Base-by-base conservation (phyloP, 1,284 basidiomycete species). In the Takashimella tepidaria region DNA sequence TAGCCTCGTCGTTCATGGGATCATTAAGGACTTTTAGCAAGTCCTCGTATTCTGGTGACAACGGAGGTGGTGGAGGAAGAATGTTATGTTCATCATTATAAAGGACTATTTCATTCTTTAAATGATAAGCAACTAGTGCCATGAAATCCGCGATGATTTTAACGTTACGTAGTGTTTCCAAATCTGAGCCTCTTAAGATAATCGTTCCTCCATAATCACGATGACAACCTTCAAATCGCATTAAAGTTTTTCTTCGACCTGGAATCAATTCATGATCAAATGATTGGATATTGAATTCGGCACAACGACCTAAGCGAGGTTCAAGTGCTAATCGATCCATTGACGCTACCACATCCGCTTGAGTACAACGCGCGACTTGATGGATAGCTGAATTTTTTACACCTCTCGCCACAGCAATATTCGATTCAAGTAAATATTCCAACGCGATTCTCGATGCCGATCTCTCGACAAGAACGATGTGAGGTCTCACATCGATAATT, bases 201-300 rank as follows among this genome's bases (percentile, higher is more conserved):
- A 99, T 86, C 0, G 93, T 98, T 62, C 92, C 96, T 0, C 93
- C 92, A 79, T 92, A 87, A 61, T 95, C 89, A 50, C 84, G 83
- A 66, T 84, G 87, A 66, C 92, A 95, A 0, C 95, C 96, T 72
- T 96, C 92, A 67, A 99, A 97, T 1, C 95, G 86, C 89, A 98
- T 93, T 68, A 92, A 88, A 1, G 92, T 92, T 79, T 98, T 98
- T 52, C 95, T 81, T 41, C 83, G 82, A 13, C 89, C 92, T 6
- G 93, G 91, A 40, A 97, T 95, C 27, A 92, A 78, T 4, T 84
- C 83, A 72, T 98, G 92, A 64, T 97, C 92, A 72, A 89, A 98
- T 0, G 95, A 97, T 74, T 98, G 91, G 20, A 98, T 83, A 43
- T 84, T 82, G 70, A 93, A 95, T 24, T 84, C 82, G n/a, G 83